Evolutionary conservation across 257 asterid species (phyloP), one percentile per base, ranked within the genome.

Genomic region (Solanum phureja): DNA sequence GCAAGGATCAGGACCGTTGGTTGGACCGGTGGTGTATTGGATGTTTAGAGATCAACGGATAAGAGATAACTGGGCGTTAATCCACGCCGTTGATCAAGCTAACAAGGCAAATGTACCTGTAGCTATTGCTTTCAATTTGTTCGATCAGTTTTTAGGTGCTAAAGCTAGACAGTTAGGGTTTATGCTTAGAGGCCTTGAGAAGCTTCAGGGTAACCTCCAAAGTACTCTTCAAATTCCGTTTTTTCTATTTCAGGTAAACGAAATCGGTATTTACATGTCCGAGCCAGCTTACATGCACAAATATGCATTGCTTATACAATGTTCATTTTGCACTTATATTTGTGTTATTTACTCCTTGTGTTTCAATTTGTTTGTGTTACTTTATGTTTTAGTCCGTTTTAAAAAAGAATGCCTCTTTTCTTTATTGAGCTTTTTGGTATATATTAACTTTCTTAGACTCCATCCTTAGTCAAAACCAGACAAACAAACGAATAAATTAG

Each of bases 11-110:
- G 88, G 87, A 19, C 37, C 82, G 66, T 77, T 84, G 23, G 66
- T 18, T 11, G 99, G 99, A 11, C 99, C 99, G 72, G 99, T 97
- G 33, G 98, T 97, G 69, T 97, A 97, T 92, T 97, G 99, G 99
- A 95, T 97, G 99, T 97, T 97, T 91, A 93, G 99, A 88, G 99
- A 97, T 92, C 99, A 97, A 88, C 93, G 99, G 93, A 60, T 95
- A 87, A 91, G 87, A 87, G 99, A 97, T 90, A 97, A 97, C 88
- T 97, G 98, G 99, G 99, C 99, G 37, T 89, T 97, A 94, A 95
- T 95, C 93, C 99, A 97, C 92, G 99, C 99, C 89, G 92, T 95
- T 84, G 94, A 94, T 89, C 91, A 95, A 91, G 99, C 99, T 11
- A 94, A 93, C 89, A 91, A 90, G 84, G 83, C 89, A 64, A 85